Conservation (phyloP, 176 grass and related monocot species). For the Leersia perrieri region DNA sequence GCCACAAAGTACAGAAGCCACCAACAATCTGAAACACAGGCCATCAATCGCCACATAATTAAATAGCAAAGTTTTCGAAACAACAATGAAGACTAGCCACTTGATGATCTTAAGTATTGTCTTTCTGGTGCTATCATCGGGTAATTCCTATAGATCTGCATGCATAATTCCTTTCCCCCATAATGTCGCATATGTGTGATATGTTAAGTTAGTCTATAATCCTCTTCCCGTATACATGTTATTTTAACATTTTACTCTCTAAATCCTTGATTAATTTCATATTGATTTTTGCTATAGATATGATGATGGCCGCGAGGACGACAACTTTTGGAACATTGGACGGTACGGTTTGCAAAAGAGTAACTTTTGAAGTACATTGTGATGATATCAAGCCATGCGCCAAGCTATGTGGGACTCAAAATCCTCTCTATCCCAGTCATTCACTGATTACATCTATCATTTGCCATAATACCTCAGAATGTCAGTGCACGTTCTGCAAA, state of each 20-base stretch:
- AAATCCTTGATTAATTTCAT: neutral
- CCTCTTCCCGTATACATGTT: neutral
- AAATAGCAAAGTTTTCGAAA: neutral
- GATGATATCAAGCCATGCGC: neutral
- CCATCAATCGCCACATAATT: neutral
- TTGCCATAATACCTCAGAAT: neutral
- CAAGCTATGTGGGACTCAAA: neutral
- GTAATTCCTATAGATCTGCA: neutral
- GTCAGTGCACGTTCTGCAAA: neutral
- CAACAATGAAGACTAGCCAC: neutral
- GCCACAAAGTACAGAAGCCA: neutral
- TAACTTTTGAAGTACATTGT: neutral
- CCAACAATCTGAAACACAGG: neutral
- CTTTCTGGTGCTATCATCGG: neutral
- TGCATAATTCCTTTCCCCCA: neutral
- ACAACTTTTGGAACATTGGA: neutral
- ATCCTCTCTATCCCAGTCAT: neutral
- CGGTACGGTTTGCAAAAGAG: neutral
- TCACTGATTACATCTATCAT: neutral
- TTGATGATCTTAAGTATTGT: neutral
- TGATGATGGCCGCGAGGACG: neutral
- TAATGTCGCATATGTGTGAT: neutral
- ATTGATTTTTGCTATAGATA: neutral
- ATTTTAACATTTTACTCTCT: neutral
- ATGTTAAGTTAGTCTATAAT: neutral